Evolutionary conservation across 352 stramenopile species (phyloP), one percentile per base, ranked within the genome.

Genomic region (Phytophthora citrophthora): DNA sequence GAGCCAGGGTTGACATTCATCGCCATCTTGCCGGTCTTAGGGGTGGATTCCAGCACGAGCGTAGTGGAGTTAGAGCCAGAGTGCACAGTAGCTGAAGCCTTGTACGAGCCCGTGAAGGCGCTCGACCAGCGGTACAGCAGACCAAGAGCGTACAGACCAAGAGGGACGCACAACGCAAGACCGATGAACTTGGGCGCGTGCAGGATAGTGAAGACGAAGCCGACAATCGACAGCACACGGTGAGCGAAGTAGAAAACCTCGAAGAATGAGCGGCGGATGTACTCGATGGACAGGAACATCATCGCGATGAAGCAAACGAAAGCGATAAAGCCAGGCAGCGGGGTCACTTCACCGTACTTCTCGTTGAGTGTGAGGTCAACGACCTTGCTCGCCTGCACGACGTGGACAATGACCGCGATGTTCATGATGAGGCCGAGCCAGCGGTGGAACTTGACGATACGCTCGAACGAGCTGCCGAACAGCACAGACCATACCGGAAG

Each of bases 371-470:
- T 77, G 26, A 84, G 38, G 23, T 64, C 59, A 11, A 79, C 81
- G 10, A 88, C 70, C 5, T 84, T 32, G 13, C 71, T 72, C 1
- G 69, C 78, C 46, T 83, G 51, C 9, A 91, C 56, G 40, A 93
- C 56, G 66, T 94, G 86, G 5, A 92, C 56, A 31, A 93, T 53
- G 27, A 80, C 71, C 7, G 77, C 72, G 11, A 91, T 41, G 15
- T 74, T 82, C 63, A 90, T 72, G 23, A 73, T 43, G 44, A 91
- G 51, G 6, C 84, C 86, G n/a, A 95, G 71, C 81, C 83, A 93
- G 46, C 86, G 86, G 62, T 95, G 86, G 46, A 93, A 95, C 74
- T 93, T 93, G 69, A 93, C 63, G 23, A 93, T 90, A 16, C 86
- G 86, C 47, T 94, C 86, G 36, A 92, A 91, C 27, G 82, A 92